Evolutionary conservation across 2,329 filamentous ascomycete species (phyloP).

Genomic region (Cordyceps javanica): DNA sequence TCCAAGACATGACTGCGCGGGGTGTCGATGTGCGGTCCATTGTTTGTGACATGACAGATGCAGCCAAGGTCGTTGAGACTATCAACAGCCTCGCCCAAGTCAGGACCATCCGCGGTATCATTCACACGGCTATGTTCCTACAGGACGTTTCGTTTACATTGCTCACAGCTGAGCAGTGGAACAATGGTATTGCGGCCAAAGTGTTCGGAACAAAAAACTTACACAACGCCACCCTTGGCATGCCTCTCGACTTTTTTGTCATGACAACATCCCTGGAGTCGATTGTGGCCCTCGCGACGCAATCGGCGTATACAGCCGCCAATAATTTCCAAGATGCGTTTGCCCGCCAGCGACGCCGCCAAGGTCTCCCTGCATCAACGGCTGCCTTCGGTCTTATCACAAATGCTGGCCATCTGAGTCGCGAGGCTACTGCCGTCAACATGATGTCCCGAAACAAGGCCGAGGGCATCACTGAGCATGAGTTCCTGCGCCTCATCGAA

Average conservation of each 20-base stretch:
- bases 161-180: too few relatives aligned
- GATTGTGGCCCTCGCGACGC: constrained; percentile 14
- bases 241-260: constrained; percentile 23
- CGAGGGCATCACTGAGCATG: neutral
- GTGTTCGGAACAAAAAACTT: constrained; percentile 20
- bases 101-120: too few relatives aligned
- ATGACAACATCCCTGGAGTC: constrained; percentile 14
- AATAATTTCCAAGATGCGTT: constrained; percentile 25
- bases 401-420: constrained; percentile 15
- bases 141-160: too few relatives aligned
- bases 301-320: constrained; percentile 21
- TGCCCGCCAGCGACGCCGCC: constrained; percentile 19
- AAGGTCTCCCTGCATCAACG: constrained; percentile 21
- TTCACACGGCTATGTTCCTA: too few relatives aligned
- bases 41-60: too few relatives aligned
- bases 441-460: neutral
- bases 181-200: constrained; percentile 22
- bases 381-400: constrained; percentile 19
- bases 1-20: too few relatives aligned
- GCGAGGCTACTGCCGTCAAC: neutral
- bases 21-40: too few relatives aligned
- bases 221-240: constrained; percentile 15
- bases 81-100: too few relatives aligned
- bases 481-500: neutral
- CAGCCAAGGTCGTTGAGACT: too few relatives aligned